These are phyloP conservation scores for Pestalotiopsis sp. DNA, from an alignment of 2,329 filamentous ascomycete species.

Conservation along the genomic window DNA sequence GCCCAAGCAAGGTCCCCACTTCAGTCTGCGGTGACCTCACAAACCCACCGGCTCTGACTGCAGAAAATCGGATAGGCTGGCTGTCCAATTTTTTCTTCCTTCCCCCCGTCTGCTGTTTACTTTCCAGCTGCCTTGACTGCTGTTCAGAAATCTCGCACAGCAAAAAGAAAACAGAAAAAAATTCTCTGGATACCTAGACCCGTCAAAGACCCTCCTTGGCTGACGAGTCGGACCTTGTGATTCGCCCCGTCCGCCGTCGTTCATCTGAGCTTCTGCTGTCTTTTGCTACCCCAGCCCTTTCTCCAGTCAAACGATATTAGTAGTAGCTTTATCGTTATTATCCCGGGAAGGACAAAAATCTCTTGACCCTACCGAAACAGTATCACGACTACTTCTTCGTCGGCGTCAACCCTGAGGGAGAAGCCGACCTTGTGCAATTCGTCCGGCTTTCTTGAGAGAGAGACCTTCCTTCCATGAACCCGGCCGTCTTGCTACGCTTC, in stretches of 20 bases:
- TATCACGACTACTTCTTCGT: not conserved
- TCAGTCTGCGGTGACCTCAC: not conserved
- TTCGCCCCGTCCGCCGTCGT: not conserved
- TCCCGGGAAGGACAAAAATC: not conserved
- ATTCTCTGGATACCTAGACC: not conserved
- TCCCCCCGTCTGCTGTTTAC: not conserved
- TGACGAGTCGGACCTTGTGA: not conserved
- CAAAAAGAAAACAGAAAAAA: not conserved
- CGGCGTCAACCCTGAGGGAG: not conserved
- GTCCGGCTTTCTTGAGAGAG: not conserved
- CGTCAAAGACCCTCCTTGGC: not conserved
- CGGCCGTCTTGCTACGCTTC: slow-evolving; percentile 86
- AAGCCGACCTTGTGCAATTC: not conserved
- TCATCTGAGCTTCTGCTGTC: not conserved
- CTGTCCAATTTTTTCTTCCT: not conserved
- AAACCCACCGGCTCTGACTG: not conserved
- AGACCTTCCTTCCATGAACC: slow-evolving; percentile 72
- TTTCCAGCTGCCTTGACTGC: not conserved
- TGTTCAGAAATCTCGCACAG: not conserved
- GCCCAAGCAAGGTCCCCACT: slow-evolving; percentile 1
- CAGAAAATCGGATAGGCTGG: not conserved
- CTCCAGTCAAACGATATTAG: not conserved
- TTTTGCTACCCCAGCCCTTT: not conserved
- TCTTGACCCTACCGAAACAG: not conserved
- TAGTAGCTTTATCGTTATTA: not conserved